These are phyloP conservation scores for Sanghuangporus weigelae DNA, from an alignment of 1,284 basidiomycete species.

Conservation along the genomic window DNA sequence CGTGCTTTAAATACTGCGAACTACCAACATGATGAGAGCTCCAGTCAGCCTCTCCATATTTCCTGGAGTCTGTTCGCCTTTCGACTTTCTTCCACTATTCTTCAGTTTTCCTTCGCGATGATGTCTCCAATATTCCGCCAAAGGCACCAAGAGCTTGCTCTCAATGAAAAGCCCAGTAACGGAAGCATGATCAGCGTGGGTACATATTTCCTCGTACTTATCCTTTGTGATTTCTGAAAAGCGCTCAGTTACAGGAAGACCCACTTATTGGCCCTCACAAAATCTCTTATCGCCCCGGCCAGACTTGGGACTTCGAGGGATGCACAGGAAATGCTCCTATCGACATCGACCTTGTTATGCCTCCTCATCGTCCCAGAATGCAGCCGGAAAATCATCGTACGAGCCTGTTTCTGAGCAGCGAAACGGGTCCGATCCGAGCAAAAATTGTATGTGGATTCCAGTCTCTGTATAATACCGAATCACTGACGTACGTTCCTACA, in stretches of 20 bases:
- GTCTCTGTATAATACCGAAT: neutral
- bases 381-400: slow-evolving; percentile 66
- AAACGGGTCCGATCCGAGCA: slow-evolving; percentile 50
- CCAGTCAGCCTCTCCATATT: neutral
- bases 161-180: neutral
- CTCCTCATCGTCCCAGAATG: slow-evolving; percentile 67
- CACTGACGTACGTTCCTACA: slow-evolving; percentile 23
- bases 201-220: neutral
- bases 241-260: slow-evolving; percentile 12
- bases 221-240: neutral
- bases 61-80: neutral
- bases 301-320: slow-evolving; percentile 60
- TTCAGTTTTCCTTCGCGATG: neutral
- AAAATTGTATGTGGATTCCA: slow-evolving; percentile 50
- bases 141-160: neutral
- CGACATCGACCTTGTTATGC: slow-evolving; percentile 61
- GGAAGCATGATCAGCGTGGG: slow-evolving; percentile 1
- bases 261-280: slow-evolving; percentile 42
- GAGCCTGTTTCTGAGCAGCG: slow-evolving; percentile 56
- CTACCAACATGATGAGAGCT: neutral
- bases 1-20: neutral
- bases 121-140: slow-evolving; percentile 5
- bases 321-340: slow-evolving; percentile 46
- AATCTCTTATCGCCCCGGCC: slow-evolving; percentile 47
- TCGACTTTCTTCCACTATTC: neutral